Evolutionary conservation across 768 basidiomycete species (phyloP), one percentile per base, ranked within the genome.

Genomic region (Cytidiella melzeri): DNA sequence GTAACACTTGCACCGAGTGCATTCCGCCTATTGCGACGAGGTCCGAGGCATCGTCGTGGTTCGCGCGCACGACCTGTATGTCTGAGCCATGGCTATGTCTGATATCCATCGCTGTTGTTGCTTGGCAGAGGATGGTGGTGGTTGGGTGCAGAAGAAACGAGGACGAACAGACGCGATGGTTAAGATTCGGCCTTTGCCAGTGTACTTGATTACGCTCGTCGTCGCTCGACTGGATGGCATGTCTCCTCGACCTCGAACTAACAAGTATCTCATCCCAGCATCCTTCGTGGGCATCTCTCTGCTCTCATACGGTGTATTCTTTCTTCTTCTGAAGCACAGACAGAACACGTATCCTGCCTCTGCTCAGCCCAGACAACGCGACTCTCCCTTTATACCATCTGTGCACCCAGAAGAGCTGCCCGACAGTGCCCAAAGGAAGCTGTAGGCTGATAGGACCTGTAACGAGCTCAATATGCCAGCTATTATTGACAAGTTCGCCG

Each of bases 21-120:
- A 81, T 80, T 37, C 82, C 84, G 34, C 83, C 87, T 34, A 90
- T 61, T 38, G 89, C 89, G 36, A 92, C 58, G 18, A 92, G 73
- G 63, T 87, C 86, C 3, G 57, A 54, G 1, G 77, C 86, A 54
- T 87, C 83, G 51, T 83, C 75, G 57, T 75, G 71, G 57, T 77
- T 70, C 28, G 85, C 74, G 49, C 79, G 75, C 37, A 91, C 68
- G 57, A 76, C 75, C 61, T 77, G 72, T 43, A 91, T 74, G 27
- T 77, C 68, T 21, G 84, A 73, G 40, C 75, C 73, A 60, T 86
- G 84, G 47, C 73, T 64, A 64, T 83, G 72, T 53, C 71, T 68
- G 63, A 82, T 64, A 65, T 84, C 83, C 79, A 83, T 84, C 49
- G 53, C 40, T 45, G 20, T 30, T 27, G 39, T 6, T 25, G 23